Evolutionary conservation across 805 yeast species (phyloP).

Genomic region (Pichia ethanolica): DNA sequence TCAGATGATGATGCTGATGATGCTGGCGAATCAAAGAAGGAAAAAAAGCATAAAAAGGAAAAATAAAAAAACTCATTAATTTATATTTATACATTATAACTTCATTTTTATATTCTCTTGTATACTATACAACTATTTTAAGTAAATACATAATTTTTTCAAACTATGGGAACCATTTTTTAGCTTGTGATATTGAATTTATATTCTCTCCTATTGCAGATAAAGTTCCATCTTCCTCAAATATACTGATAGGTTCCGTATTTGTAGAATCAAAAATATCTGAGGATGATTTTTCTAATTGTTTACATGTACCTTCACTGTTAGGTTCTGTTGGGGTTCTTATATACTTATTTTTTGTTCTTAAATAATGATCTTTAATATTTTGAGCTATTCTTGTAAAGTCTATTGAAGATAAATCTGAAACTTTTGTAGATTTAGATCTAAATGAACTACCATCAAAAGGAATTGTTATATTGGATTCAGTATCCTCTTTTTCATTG

Average conservation of each 20-base stretch:
- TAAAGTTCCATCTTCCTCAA: not conserved
- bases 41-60: slow-evolving; percentile 11
- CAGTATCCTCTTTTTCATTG: not conserved
- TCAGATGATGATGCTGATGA: not conserved
- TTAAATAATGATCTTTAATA: slow-evolving; percentile 7
- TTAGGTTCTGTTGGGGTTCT: slow-evolving; percentile 9
- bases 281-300: not conserved
- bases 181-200: not conserved
- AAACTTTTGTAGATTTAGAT: not conserved
- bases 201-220: slow-evolving; percentile 6
- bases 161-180: slow-evolving; percentile 2
- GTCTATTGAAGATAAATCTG: not conserved
- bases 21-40: slow-evolving; percentile 12
- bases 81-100: no score
- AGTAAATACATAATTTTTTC: not conserved
- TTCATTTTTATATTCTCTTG: not conserved
- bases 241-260: not conserved
- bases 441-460: slow-evolving; percentile 6
- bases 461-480: slow-evolving; percentile 11
- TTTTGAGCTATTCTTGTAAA: slow-evolving; percentile 2
- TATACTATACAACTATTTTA: not conserved
- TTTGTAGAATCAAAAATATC: not conserved
- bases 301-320: not conserved
- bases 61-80: slow-evolving; percentile 5
- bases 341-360: not conserved